Conservation (phyloP, 23 red algal genomes). For the Chondrus crispus region DNA sequence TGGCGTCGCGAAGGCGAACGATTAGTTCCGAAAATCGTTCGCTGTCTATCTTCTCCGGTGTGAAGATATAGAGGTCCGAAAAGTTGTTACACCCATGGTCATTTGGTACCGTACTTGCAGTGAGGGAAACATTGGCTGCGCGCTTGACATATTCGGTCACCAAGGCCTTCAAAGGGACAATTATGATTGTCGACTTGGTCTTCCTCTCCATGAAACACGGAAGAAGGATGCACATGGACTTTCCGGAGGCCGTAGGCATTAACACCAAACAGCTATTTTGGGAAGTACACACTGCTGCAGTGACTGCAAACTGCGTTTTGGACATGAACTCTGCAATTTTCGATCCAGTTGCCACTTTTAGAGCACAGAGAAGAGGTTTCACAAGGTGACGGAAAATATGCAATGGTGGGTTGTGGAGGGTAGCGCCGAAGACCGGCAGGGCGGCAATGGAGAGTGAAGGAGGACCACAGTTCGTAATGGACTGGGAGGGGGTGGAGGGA, state of each 20-base stretch:
- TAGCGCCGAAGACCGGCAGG: no score
- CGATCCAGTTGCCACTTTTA: no score
- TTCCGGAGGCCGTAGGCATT: not conserved
- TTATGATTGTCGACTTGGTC: not conserved
- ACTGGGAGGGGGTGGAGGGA: no score
- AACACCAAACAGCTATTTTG: not conserved
- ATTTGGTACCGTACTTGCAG: not conserved
- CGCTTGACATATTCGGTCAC: not conserved
- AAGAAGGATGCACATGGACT: not conserved
- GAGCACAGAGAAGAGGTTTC: no score
- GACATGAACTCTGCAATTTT: no score
- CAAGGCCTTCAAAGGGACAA: not conserved
- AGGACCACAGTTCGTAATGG: no score
- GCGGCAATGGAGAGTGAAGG: no score
- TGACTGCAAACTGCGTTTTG: not conserved
- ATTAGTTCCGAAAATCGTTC: not conserved
- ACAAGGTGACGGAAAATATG: no score
- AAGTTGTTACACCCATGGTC: no score
- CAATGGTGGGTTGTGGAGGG: no score
- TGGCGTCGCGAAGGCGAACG: not conserved
- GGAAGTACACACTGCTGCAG: not conserved
- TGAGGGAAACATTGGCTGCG: not conserved
- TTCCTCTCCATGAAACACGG: not conserved
- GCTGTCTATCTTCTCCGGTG: not conserved
- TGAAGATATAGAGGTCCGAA: not conserved